Base-by-base conservation (phyloP, 202 grass and related monocot genomes). In the Setaria viridis region DNA sequence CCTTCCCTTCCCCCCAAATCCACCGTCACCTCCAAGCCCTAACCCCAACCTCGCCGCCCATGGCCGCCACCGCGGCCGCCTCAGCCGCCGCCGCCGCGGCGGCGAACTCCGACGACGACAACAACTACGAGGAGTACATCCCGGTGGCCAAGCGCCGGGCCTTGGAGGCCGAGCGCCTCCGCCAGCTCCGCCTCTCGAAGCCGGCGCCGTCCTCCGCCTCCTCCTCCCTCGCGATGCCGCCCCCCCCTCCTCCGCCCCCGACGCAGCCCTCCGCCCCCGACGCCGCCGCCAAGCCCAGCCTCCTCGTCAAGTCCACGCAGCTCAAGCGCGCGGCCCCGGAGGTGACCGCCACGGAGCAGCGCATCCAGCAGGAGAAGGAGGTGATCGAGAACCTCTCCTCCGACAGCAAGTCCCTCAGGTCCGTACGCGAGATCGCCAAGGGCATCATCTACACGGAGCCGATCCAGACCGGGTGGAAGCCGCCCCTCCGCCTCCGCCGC, bases 361-460 rank as follows among this genome's bases (percentile, higher is more conserved):
- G 86, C 4, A 68, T 94, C 41, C 78, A 16, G 64, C 92, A 87
- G 84, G 94, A 97, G 90, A 86, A 82, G 81, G 92, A 97, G 84
- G 92, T 97, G 90, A 88, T 97, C 72, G 92, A 97, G 37, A 88
- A 91, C 76, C 87, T 97, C 25, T 91, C 89, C 2, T 91, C 89
- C 2, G 91, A 97, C 62, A 84, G 85, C 30, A 97, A 91, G 70
- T 87, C 92, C 43, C 92, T 97, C 80, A 89, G 87, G 92, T 94
- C 94, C 7, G 94, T 98, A 70, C 92, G 92, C 13, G 95, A 98
- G 91, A 85, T 98, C 29, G 95, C 95, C 66, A 98, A 98, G 85
- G 95, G 95, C 42, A 98, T 98, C 80, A 86, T 89, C 56, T 98
- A 98, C 87, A 87, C 76, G 6, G 92, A 98, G 1, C 85, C 95